Evolutionary conservation across 164 flowering plant genomes (phyloP).

Genomic region (Protea cynaroides): DNA sequence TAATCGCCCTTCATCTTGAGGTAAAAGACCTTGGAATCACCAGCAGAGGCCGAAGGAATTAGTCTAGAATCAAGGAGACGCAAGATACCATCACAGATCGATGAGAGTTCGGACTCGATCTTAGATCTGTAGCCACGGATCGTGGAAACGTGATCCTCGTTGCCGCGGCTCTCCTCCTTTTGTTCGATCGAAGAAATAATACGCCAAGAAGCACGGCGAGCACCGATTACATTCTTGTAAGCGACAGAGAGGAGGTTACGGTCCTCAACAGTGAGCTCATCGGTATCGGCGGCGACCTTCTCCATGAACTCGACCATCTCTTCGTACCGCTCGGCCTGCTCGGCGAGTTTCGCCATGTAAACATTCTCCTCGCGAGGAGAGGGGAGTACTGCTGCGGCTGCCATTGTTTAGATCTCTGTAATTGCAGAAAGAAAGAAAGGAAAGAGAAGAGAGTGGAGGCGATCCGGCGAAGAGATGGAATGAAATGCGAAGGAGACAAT

Average conservation of each 20-base stretch:
- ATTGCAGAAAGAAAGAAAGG: no score
- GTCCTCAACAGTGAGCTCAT: conserved; percentile 28
- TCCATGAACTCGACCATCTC: conserved; percentile 38
- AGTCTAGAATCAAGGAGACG: conserved; percentile 25
- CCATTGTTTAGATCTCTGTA: conserved; percentile 1
- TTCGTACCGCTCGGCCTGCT: conserved; percentile 34
- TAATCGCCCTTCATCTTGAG: conserved; percentile 36
- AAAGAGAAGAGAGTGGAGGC: no score
- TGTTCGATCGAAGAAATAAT: conserved; percentile 33
- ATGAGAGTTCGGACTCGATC: conserved; percentile 27
- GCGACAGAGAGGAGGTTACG: conserved; percentile 37
- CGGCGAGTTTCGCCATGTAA: conserved; percentile 33
- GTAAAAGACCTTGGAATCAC: conserved; percentile 31
- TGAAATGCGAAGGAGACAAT: no score
- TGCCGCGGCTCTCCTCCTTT: conserved; percentile 34
- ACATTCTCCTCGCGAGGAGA: conserved; percentile 26
- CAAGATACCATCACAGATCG: conserved; percentile 28
- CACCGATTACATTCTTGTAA: conserved; percentile 33
- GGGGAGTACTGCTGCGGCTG: neutral
- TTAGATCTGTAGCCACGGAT: conserved; percentile 27
- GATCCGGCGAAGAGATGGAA: no score
- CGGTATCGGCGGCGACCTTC: conserved; percentile 23
- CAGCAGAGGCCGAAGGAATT: conserved; percentile 18
- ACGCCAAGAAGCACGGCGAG: conserved; percentile 28
- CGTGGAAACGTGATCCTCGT: conserved; percentile 22